A percentile compares a stretch with the other conserved stretches of the same genome.
These are phyloP conservation scores for Pichia sp. DNA, from an alignment of 1,139 yeast genomes.

Conservation along the genomic window DNA sequence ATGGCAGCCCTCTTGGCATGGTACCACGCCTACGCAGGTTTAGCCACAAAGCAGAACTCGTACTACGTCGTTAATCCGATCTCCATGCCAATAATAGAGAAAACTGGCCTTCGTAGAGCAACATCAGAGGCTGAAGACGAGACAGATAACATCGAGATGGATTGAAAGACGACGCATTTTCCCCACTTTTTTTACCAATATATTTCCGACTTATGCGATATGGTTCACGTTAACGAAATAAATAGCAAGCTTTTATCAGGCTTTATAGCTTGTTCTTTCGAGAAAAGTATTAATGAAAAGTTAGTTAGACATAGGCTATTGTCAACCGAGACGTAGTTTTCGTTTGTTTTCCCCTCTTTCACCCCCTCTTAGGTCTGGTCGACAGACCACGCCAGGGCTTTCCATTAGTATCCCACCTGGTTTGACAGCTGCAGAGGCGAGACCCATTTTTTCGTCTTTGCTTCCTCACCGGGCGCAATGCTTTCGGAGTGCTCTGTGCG, in stretches of 20 bases:
- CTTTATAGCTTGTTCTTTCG: too few species aligned
- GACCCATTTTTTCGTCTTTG: not conserved
- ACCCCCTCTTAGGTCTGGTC: not conserved
- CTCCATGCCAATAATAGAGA: conserved; percentile 14
- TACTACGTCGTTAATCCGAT: conserved; percentile 18
- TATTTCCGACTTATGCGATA: too few species aligned
- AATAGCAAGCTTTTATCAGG: too few species aligned
- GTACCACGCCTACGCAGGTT: conserved; percentile 89
- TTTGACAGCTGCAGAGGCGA: not conserved
- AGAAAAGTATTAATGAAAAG: too few species aligned
- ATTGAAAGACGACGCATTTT: not conserved
- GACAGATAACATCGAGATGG: not conserved
- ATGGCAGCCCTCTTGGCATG: conserved; percentile 75
- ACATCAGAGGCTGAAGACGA: not conserved
- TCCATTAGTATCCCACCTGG: not conserved
- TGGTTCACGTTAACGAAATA: too few species aligned
- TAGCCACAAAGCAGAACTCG: conserved; percentile 68
- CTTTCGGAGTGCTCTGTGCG: not conserved
- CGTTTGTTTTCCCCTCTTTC: not conserved
- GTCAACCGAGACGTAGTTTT: not conserved
- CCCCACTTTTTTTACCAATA: too few species aligned
- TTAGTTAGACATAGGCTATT: too few species aligned
- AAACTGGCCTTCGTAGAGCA: not conserved
- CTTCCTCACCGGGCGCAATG: not conserved
- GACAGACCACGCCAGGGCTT: not conserved